Base-by-base conservation (phyloP, 2,329 filamentous ascomycete species). In the Biscogniauxia sp. region DNA sequence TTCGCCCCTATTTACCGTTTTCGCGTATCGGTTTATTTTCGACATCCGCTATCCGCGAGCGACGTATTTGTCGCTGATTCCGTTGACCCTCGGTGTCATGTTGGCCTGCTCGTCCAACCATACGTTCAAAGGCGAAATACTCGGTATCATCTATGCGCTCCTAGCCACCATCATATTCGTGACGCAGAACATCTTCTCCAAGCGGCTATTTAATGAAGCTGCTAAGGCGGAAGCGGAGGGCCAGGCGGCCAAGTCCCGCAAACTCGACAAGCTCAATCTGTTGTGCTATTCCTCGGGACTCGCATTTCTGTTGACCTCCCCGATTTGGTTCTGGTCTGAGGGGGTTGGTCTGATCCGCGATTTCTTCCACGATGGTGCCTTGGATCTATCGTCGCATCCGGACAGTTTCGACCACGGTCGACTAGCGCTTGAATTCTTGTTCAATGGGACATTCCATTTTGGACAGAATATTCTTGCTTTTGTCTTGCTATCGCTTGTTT, bases 171-270 rank as follows among this genome's bases (percentile, higher is more conserved):
- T 98, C 59, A 90, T 98, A 66, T 99, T 99, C 72, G 95, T 99
- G 41, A 95, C 93, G 0, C 95, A 99, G 73, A 99, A 99, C 73
- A 99, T 99, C 60, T 96, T 97, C 67, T 98, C 94, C 20, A 99
- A 99, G 77, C 92, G 92, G 66, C 87, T 99, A 9, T 99, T 99
- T 81, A 99, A 97, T 75, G 93, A 97, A 73, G 92, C 92, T 6
- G 89, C 92, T 6, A 88, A 88, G 61, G 91, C 92, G 1, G 94
- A 97, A 76, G 86, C 88, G 7, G 92, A 97, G 57, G 85, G 85
- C 0, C 75, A 81, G 37, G 82, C 84, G 0, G 77, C 82, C 13
- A 84, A 84, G 58, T 84, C 87, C 51, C 87, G 88, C 63, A 98
- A 97, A 77, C 84, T 97, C 19, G 95, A 99, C 78, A 99, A 99